Evolutionary conservation across 768 basidiomycete species (phyloP).

Genomic region (Lactifluus piperatus): DNA sequence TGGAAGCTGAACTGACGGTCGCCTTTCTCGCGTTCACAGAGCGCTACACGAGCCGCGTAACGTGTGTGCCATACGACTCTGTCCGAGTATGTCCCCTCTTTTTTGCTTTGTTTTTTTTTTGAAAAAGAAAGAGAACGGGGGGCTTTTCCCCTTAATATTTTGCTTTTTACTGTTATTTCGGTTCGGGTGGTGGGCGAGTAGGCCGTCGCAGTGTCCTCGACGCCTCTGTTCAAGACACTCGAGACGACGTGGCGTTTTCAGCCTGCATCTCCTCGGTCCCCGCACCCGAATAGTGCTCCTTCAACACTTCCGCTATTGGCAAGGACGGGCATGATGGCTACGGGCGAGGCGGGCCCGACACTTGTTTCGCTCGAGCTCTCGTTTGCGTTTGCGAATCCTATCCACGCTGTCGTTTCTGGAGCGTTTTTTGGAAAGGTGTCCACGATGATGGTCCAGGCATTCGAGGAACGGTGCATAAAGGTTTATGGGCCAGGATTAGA

Average conservation of each 20-base stretch:
- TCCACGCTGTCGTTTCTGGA: constrained; percentile 76
- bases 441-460: constrained; percentile 84
- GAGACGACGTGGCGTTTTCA: constrained; percentile 69
- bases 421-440: constrained; percentile 84
- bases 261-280: constrained; percentile 27
- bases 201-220: constrained; percentile 66
- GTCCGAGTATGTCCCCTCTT: constrained; percentile 64
- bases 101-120: neutral
- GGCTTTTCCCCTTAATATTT: neutral
- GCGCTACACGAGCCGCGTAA: constrained; percentile 80
- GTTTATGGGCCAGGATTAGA: constrained; percentile 48
- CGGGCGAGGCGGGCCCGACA: constrained; percentile 43
- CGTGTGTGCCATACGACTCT: constrained; percentile 64
- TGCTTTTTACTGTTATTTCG: neutral
- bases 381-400: constrained; percentile 80
- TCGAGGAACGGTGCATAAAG: constrained; percentile 72
- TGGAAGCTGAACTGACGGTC: constrained; percentile 82
- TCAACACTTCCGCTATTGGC: neutral
- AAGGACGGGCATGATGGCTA: neutral
- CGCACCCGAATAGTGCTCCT: constrained; percentile 19
- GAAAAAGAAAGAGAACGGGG: neutral
- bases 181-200: constrained; percentile 24
- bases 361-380: constrained; percentile 76
- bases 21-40: constrained; percentile 85
- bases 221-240: constrained; percentile 65